Percentiles rank a stretch among this genome's conserved stretches.
These are phyloP conservation scores for Schoenoplectus tabernaemontani DNA, from an alignment of 202 grass and related monocot species.

Conservation along the genomic window DNA sequence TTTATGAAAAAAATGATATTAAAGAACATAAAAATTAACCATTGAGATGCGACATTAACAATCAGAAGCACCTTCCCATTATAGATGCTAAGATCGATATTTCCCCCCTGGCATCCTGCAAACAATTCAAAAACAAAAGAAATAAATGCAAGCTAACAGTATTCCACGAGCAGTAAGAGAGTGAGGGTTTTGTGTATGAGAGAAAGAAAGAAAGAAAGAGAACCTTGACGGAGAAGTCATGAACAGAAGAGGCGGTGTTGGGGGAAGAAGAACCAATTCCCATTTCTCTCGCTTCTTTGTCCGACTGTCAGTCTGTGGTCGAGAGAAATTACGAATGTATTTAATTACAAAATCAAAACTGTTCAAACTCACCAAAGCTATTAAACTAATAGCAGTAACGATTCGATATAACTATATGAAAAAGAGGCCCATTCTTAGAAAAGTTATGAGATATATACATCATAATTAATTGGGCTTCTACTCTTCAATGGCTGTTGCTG, in stretches of 20 bases:
- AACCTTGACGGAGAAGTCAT: constrained; percentile 53
- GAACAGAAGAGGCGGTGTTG: constrained; percentile 21
- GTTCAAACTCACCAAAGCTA: no score
- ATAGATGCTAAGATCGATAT: constrained; percentile 42
- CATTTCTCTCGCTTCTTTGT: constrained; percentile 7
- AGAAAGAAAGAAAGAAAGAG: no score
- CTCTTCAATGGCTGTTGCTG: no score
- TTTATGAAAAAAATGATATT: no score
- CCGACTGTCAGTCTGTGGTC: not conserved
- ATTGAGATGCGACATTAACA: constrained; percentile 52
- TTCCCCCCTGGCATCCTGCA: constrained; percentile 37
- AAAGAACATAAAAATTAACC: constrained; percentile 3
- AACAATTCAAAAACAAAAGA: not conserved
- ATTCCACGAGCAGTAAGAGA: not conserved
- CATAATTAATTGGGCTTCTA: no score
- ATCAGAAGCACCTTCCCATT: constrained; percentile 43
- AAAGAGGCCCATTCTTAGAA: no score
- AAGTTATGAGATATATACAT: no score
- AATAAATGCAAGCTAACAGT: not conserved
- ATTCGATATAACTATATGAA: no score
- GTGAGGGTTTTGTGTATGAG: not conserved
- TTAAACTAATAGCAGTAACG: no score
- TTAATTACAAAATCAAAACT: no score
- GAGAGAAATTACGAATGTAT: not conserved
- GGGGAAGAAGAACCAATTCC: constrained; percentile 37